Conservation (phyloP, 768 basidiomycete genomes). For the Mycena polygramma region DNA sequence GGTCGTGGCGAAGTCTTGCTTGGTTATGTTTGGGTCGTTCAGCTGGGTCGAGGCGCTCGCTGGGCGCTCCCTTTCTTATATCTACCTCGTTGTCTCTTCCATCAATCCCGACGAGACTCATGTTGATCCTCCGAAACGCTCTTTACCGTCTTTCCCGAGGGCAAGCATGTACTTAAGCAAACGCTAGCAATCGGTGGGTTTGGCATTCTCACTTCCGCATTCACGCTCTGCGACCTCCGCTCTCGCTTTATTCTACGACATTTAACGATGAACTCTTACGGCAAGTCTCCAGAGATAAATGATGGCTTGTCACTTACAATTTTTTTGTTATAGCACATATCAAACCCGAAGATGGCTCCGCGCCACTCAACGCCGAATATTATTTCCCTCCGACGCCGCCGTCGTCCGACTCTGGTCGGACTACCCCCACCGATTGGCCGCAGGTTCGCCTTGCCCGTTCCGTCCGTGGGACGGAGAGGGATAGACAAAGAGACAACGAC, state of each 20-base stretch:
- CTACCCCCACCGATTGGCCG: constrained; percentile 17
- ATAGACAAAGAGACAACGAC: constrained; percentile 26
- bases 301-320: constrained; percentile 3
- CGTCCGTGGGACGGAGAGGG: constrained; percentile 34
- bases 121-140: constrained; percentile 41
- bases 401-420: constrained; percentile 20
- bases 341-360: constrained; percentile 11
- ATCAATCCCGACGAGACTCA: constrained; percentile 40
- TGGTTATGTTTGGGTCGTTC: constrained; percentile 47
- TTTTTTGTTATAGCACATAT: constrained; percentile 12
- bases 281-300: background rate
- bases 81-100: constrained; percentile 41
- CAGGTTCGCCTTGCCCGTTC: constrained; percentile 31
- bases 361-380: constrained; percentile 2
- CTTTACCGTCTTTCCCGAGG: constrained; percentile 31
- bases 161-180: constrained; percentile 40
- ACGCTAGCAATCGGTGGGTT: constrained; percentile 28
- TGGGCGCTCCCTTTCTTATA: constrained; percentile 40
- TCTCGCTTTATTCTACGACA: constrained; percentile 22
- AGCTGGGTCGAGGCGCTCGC: constrained; percentile 17
- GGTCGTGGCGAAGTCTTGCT: constrained; percentile 20
- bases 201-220: constrained; percentile 19
- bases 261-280: constrained; percentile 33
- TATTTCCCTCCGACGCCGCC: constrained; percentile 14
- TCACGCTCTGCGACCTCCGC: constrained; percentile 6